Base-by-base conservation (phyloP, 768 basidiomycete species). In the Hypholoma fasciculare region DNA sequence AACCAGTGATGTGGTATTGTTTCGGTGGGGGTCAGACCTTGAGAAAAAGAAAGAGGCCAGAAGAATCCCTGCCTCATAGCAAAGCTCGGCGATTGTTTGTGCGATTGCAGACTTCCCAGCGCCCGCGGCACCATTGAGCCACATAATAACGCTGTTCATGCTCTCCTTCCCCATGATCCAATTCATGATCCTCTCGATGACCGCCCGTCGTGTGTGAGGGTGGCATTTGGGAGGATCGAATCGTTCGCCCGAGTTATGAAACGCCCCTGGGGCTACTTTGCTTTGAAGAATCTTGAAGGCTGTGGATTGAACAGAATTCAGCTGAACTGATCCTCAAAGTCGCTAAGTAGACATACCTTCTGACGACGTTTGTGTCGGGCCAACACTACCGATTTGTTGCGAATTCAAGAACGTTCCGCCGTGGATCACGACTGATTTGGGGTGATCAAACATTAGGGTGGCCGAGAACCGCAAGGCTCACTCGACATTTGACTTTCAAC, bases 21-120 rank as follows among this genome's bases (percentile, higher is more conserved):
- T 54, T 4, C 61, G 14, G 23, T 51, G 27, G 20, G 36, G n/a
- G 23, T 62, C 58, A 13, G 36, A 43, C 14, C 52, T 48, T 2
- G 49, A 52, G 36, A 63, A 63, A 38, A 63, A 59, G 36, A 57
- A 63, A 17, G 46, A 51, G 14, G 58, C 55, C 8, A 57, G 48
- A 0, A 48, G 51, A 1, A 46, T n/a, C 0, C 40, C 34, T 3
- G 53, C 17, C 7, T 20, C n/a, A 40, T 30, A n/a, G 20, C 50
- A 56, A 1, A 49, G 19, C 7, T 60, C 58, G 0, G 55, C 58
- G 17, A 60, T 57, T 1, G 58, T 44, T 30, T 63, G 61, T 1
- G 52, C 58, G 14, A 63, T 63, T 2, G 58, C 55, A 16, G 58
- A 54, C 40, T 63, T 63, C 4, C 61, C 61, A 5, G 63, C 58